These are phyloP conservation scores for Crucibulum parvulum DNA, from an alignment of 1,284 basidiomycete genomes.

Conservation along the genomic window DNA sequence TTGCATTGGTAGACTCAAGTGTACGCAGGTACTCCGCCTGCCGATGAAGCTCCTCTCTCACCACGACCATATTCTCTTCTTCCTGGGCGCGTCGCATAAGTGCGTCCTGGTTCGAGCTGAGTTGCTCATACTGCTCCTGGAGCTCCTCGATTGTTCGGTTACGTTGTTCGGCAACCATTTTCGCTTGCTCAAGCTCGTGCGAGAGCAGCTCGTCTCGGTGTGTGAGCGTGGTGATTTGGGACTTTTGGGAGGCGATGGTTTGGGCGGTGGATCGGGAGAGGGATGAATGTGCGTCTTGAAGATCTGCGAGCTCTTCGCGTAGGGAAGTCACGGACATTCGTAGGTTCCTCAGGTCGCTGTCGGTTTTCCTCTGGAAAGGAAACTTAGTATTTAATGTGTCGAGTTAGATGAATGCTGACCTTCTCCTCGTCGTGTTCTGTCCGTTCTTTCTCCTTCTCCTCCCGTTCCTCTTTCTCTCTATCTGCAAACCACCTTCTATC, in stretches of 20 bases:
- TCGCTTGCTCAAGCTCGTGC: constrained; percentile 48
- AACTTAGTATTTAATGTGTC: constrained; percentile 1
- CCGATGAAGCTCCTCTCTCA: constrained; percentile 67
- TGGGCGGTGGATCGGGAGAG: constrained; percentile 54
- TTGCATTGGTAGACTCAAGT: constrained; percentile 70
- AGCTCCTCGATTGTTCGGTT: constrained; percentile 46
- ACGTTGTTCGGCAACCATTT: constrained; percentile 49
- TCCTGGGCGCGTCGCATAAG: constrained; percentile 33
- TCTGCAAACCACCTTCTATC: constrained; percentile 70
- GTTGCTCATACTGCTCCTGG: constrained; percentile 55
- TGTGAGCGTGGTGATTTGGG: constrained; percentile 53
- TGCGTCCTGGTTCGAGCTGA: constrained; percentile 29
- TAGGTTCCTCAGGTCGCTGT: constrained; percentile 55
- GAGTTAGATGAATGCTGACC: constrained; percentile 38
- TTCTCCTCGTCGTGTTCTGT: constrained; percentile 56
- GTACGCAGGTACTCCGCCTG: constrained; percentile 65
- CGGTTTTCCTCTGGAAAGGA: constrained; percentile 35
- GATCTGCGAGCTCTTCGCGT: constrained; percentile 61
- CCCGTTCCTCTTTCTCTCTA: constrained; percentile 61
- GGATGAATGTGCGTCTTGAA: constrained; percentile 56
- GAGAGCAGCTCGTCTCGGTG: constrained; percentile 52
- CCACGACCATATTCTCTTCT: constrained; percentile 58
- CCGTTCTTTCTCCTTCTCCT: constrained; percentile 64
- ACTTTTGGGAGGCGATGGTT: constrained; percentile 51
- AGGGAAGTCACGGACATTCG: constrained; percentile 52